Conservation (phyloP, 768 basidiomycete genomes). For the Coprinopsis cinerea region DNA sequence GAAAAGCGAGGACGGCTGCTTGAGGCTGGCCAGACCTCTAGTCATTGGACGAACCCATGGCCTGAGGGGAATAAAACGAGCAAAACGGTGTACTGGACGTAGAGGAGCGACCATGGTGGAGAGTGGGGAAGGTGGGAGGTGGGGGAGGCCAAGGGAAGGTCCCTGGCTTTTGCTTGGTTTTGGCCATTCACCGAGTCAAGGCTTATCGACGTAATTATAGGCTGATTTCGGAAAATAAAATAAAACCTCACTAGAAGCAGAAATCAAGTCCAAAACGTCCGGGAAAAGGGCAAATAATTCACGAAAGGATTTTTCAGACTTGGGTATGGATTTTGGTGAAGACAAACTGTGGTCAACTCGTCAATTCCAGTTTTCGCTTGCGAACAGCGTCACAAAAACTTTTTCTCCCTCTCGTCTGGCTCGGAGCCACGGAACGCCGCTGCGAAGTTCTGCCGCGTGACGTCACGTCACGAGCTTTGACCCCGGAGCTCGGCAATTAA, state of each 20-base stretch:
- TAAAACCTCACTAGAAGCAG: constrained; percentile 6
- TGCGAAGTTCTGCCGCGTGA: constrained; percentile 17
- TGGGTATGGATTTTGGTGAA: constrained; percentile 13
- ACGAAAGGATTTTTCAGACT: constrained; percentile 6
- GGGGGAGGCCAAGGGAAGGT: constrained; percentile 18
- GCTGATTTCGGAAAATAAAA: constrained; percentile 19
- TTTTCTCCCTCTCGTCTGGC: constrained; percentile 40
- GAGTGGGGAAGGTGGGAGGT: constrained; percentile 11
- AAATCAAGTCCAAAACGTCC: not conserved
- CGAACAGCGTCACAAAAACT: constrained; percentile 30
- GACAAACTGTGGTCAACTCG: constrained; percentile 14
- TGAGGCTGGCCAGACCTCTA: constrained; percentile 55
- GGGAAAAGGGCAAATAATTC: constrained; percentile 2
- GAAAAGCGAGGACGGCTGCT: constrained; percentile 60
- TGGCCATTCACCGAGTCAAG: constrained; percentile 55
- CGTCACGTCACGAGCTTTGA: constrained; percentile 20
- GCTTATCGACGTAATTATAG: constrained; percentile 23
- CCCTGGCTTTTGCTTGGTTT: constrained; percentile 14
- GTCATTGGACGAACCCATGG: constrained; percentile 18
- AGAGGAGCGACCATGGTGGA: constrained; percentile 20
- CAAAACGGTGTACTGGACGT: constrained; percentile 17
- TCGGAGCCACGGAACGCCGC: constrained; percentile 31
- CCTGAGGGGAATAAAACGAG: constrained; percentile 16
- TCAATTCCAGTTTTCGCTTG: constrained; percentile 15
- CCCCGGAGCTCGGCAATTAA: constrained; percentile 18